These are phyloP conservation scores for Barnettozyma sucrosica DNA, from an alignment of 805 yeast genomes.

Conservation along the genomic window DNA sequence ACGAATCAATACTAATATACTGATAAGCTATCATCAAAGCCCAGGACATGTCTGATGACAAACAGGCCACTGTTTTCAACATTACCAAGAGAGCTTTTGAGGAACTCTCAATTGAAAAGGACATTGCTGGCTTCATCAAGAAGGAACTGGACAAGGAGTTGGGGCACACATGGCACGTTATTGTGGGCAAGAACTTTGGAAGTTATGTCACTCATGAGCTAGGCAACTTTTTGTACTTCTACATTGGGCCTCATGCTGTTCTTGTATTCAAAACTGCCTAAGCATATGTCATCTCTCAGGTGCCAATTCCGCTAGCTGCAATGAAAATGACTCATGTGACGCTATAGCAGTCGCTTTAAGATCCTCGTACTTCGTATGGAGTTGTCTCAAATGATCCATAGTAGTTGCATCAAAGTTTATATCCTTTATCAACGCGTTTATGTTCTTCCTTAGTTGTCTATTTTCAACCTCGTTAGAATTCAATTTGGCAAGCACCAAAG, in stretches of 20 bases:
- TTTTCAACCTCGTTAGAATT: conserved; percentile 1
- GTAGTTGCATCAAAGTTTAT: conserved; percentile 6
- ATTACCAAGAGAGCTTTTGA: conserved; percentile 41
- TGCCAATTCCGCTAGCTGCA: conserved; percentile 3
- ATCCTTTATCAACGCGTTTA: conserved; percentile 7
- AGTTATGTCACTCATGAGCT: conserved; percentile 75
- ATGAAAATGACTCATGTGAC: background rate
- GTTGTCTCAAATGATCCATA: background rate
- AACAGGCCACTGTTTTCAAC: conserved; percentile 44
- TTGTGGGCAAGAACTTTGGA: conserved; percentile 77
- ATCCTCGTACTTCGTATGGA: background rate
- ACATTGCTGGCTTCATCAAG: conserved; percentile 60
- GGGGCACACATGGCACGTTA: conserved; percentile 77
- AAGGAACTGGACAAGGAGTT: conserved; percentile 54
- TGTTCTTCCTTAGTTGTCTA: background rate
- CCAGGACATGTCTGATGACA: conserved; percentile 36
- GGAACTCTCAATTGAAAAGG: conserved; percentile 44
- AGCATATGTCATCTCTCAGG: background rate
- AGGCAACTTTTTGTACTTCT: conserved; percentile 66
- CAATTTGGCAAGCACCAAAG: conserved; percentile 14
- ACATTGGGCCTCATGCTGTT: conserved; percentile 63
- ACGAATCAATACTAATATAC: background rate
- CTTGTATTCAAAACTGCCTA: conserved; percentile 64
- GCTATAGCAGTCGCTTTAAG: background rate
- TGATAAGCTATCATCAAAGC: conserved; percentile 24